These are phyloP conservation scores for Heimioporus sp. DNA, from an alignment of 768 basidiomycete genomes.

Conservation along the genomic window DNA sequence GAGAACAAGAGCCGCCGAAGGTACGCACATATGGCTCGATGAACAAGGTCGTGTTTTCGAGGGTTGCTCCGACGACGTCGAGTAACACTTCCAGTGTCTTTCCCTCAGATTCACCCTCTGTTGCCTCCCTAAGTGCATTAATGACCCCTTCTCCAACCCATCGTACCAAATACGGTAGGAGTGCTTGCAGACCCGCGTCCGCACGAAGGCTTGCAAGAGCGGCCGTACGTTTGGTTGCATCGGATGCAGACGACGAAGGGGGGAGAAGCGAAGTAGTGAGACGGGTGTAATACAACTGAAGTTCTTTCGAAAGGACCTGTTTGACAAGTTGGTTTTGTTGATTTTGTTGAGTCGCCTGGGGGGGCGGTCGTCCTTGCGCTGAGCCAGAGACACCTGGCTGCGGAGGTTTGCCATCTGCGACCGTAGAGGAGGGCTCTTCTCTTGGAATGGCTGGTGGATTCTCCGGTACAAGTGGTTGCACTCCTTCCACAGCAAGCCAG, in stretches of 20 bases:
- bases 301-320: constrained; percentile 88
- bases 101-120: constrained; percentile 63
- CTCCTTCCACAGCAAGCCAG: constrained; percentile 97
- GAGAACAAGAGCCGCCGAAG: background rate
- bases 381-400: constrained; percentile 22
- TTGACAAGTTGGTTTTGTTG: constrained; percentile 80
- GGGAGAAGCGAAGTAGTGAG: constrained; percentile 84
- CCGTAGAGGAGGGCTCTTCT: constrained; percentile 39
- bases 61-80: constrained; percentile 79
- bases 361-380: constrained; percentile 24
- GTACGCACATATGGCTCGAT: constrained; percentile 91
- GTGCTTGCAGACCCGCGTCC: constrained; percentile 88
- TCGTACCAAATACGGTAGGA: constrained; percentile 90
- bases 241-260: constrained; percentile 41
- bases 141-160: constrained; percentile 94
- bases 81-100: constrained; percentile 75
- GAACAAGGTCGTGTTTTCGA: constrained; percentile 87
- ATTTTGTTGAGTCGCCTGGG: constrained; percentile 41
- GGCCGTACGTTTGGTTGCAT: constrained; percentile 75
- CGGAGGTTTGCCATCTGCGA: constrained; percentile 28
- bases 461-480: constrained; percentile 94
- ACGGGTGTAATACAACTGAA: constrained; percentile 92
- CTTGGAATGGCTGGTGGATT: constrained; percentile 84
- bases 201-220: constrained; percentile 86
- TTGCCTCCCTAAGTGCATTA: constrained; percentile 46